Conservation (phyloP, 306 rosid species). For the Morella rubra region DNA sequence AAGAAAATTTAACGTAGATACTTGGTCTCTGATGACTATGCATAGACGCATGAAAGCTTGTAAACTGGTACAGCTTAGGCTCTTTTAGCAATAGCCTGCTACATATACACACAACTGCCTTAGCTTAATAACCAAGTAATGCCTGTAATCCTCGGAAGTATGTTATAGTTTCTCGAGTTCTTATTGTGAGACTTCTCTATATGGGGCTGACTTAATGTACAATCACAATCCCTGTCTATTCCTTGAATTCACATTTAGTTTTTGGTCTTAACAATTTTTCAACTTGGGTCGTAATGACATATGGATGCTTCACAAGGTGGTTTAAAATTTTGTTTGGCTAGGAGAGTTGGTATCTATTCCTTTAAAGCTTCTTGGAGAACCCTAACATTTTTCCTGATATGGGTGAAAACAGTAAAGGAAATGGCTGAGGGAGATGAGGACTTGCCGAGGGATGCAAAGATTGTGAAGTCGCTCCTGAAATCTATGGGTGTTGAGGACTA, state of each 20-base stretch:
- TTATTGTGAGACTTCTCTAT: neutral
- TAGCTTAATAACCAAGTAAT: neutral
- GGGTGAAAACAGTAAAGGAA: neutral
- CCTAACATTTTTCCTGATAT: conserved; percentile 1
- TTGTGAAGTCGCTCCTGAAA: conserved; percentile 67
- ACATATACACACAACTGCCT: neutral
- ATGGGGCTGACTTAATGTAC: too few relatives aligned
- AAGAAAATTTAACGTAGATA: neutral
- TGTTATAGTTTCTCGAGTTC: neutral
- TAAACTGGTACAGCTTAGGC: neutral
- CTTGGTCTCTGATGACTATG: neutral
- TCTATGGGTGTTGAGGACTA: conserved; percentile 92
- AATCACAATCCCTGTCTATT: neutral
- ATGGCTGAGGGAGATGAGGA: conserved; percentile 84
- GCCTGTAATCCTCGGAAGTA: too few relatives aligned
- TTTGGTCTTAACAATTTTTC: neutral
- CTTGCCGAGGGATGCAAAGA: conserved; percentile 88
- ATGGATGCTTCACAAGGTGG: neutral
- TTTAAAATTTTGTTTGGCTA: neutral
- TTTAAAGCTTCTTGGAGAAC: neutral
- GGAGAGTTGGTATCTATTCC: neutral
- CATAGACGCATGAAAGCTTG: too few relatives aligned
- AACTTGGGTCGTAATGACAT: neutral
- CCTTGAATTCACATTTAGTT: neutral
- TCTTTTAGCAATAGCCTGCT: neutral